Conservation (phyloP, 495 filamentous ascomycete genomes). For the Talaromyces borbonicus region DNA sequence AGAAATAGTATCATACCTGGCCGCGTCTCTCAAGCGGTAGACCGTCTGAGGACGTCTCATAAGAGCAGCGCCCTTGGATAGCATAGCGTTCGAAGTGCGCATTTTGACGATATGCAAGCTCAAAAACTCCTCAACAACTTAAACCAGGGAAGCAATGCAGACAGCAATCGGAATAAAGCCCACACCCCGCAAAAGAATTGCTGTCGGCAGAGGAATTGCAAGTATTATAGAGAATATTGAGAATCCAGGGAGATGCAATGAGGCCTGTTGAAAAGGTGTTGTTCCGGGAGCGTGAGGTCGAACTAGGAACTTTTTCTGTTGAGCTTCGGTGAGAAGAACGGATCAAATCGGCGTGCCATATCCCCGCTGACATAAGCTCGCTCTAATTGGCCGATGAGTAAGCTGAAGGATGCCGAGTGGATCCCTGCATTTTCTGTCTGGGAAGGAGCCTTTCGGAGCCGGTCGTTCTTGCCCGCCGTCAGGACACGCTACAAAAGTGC, state of each 20-base stretch:
- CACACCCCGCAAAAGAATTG: not conserved
- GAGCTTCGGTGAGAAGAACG: constrained; percentile 29
- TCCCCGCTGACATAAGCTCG: not conserved
- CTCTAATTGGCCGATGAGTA: not conserved
- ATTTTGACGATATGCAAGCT: constrained; percentile 40
- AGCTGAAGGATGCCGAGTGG: not conserved
- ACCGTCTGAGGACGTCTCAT: constrained; percentile 35
- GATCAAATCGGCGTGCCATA: constrained; percentile 6
- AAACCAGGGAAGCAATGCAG: constrained; percentile 23
- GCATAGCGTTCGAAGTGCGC: constrained; percentile 38
- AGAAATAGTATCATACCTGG: constrained; percentile 23
- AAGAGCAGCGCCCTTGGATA: constrained; percentile 30
- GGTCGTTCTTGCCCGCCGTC: not conserved
- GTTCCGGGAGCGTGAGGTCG: constrained; percentile 10
- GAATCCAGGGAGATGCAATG: constrained; percentile 16
- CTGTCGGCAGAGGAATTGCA: not conserved
- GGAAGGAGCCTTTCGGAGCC: not conserved
- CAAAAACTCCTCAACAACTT: constrained; percentile 23
- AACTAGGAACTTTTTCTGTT: constrained; percentile 38
- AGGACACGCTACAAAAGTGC: constrained; percentile 16
- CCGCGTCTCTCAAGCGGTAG: constrained; percentile 34
- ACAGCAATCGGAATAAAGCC: constrained; percentile 15
- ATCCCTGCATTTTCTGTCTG: not conserved
- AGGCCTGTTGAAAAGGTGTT: constrained; percentile 15
- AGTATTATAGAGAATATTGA: constrained; percentile 3